phyloP scores from a whole-genome alignment of 108 stramenopile genomes.

The Conticribra weissflogii region DNA sequence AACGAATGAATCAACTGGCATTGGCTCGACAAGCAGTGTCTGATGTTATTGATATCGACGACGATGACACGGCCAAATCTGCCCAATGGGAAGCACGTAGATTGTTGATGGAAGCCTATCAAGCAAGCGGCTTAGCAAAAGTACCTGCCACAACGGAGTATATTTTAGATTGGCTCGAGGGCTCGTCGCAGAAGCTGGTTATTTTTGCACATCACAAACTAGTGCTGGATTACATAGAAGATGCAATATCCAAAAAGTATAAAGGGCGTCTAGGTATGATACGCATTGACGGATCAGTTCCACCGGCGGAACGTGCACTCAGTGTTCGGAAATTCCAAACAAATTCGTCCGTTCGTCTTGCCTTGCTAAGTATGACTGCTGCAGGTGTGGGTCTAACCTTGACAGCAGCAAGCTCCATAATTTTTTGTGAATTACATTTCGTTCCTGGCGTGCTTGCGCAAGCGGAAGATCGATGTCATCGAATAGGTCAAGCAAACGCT shows the following conservation, averaged over 20 bases:
- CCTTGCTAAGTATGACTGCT: slow-evolving; percentile 88
- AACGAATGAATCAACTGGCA: slow-evolving; percentile 47
- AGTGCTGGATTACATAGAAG: slow-evolving; percentile 80
- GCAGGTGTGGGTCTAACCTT: slow-evolving; percentile 92
- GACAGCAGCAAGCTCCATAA: slow-evolving; percentile 76
- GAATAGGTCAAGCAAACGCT: slow-evolving; percentile 83
- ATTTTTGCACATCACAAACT: slow-evolving; percentile 92
- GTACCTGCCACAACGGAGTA: slow-evolving; percentile 71
- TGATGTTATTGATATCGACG: slow-evolving; percentile 44
- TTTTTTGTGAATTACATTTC: slow-evolving; percentile 89
- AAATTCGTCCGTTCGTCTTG: slow-evolving; percentile 64
- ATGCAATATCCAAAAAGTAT: slow-evolving; percentile 53
- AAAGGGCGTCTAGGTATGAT: slow-evolving; percentile 70
- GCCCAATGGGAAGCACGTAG: slow-evolving; percentile 63
- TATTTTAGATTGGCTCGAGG: slow-evolving; percentile 72
- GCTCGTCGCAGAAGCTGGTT: slow-evolving; percentile 73
- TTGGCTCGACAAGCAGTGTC: slow-evolving; percentile 46
- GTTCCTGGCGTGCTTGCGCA: slow-evolving; percentile 91
- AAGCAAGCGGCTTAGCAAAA: slow-evolving; percentile 81
- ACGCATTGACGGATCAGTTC: slow-evolving; percentile 85
- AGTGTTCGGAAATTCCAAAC: slow-evolving; percentile 86
- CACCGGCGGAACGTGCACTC: slow-evolving; percentile 76
- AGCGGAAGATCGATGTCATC: slow-evolving; percentile 94
- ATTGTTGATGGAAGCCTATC: slow-evolving; percentile 86
- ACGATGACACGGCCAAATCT: slow-evolving; percentile 52